Conservation (phyloP, 495 filamentous ascomycete species). For the Wilcoxina mikolae region DNA sequence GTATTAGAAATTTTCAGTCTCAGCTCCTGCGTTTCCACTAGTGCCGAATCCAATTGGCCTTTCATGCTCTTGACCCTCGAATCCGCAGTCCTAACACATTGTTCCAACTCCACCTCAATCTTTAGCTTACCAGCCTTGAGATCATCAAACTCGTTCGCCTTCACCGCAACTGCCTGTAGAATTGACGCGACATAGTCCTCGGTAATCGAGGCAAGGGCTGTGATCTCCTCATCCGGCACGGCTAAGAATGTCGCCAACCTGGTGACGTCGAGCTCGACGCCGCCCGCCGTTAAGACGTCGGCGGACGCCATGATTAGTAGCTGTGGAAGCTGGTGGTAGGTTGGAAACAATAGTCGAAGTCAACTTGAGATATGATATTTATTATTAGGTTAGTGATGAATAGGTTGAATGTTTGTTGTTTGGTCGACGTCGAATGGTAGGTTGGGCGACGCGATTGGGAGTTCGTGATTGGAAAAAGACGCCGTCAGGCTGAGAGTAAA, state of each 20-base stretch:
- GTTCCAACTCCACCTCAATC: slow-evolving; percentile 83
- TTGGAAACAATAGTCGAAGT: neutral
- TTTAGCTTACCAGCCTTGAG: slow-evolving; percentile 70
- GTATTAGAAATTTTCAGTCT: slow-evolving; percentile 64
- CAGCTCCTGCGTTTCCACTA: slow-evolving; percentile 63
- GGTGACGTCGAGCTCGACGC: slow-evolving; percentile 20
- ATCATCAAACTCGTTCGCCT: slow-evolving; percentile 65
- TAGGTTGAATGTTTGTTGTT: too few species aligned
- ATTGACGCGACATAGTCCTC: slow-evolving; percentile 22
- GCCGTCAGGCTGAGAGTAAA: too few species aligned
- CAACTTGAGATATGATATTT: too few species aligned
- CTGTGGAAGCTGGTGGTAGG: neutral
- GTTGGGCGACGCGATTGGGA: too few species aligned
- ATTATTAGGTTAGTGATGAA: too few species aligned
- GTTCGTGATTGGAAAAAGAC: too few species aligned
- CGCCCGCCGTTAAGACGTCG: slow-evolving; percentile 23
- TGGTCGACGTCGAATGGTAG: too few species aligned
- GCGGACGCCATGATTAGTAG: slow-evolving; percentile 24
- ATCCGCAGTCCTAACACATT: slow-evolving; percentile 64
- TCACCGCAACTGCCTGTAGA: slow-evolving; percentile 26
- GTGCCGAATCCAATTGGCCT: slow-evolving; percentile 59
- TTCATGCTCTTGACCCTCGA: slow-evolving; percentile 68
- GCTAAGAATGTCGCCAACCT: slow-evolving; percentile 25
- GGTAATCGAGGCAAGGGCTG: slow-evolving; percentile 14
- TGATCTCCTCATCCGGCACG: slow-evolving; percentile 19